These are phyloP conservation scores for Neopestalotiopsis rosae DNA, from an alignment of 2,329 filamentous ascomycete genomes.

Conservation along the genomic window DNA sequence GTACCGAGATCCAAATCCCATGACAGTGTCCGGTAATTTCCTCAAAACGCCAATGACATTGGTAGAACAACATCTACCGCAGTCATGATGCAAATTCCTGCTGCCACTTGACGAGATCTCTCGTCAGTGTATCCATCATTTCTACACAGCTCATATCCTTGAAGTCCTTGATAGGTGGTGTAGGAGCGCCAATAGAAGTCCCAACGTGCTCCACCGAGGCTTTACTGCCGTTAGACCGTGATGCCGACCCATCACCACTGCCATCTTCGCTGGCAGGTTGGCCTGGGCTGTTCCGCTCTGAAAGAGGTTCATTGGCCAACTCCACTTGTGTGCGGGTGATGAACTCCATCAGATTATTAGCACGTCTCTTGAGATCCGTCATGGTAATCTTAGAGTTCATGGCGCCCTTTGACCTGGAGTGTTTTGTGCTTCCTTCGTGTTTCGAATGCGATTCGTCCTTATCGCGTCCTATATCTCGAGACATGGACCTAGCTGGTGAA, in stretches of 20 bases:
- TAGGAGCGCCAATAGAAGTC: slow-evolving; percentile 32
- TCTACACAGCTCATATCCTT: slow-evolving; percentile 78
- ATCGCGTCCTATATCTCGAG: slow-evolving; percentile 53
- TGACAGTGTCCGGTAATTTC: neutral
- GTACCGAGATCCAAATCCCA: slow-evolving; percentile 18
- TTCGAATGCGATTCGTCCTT: slow-evolving; percentile 49
- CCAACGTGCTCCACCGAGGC: slow-evolving; percentile 24
- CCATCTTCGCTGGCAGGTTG: slow-evolving; percentile 45
- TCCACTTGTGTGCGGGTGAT: slow-evolving; percentile 90
- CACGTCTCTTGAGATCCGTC: slow-evolving; percentile 86
- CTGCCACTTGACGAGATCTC: slow-evolving; percentile 85
- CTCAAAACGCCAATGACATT: slow-evolving; percentile 6
- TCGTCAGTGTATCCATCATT: slow-evolving; percentile 88
- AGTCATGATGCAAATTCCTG: slow-evolving; percentile 60
- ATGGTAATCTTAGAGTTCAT: slow-evolving; percentile 76
- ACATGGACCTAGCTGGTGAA: slow-evolving; percentile 60
- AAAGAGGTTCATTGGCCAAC: slow-evolving; percentile 69
- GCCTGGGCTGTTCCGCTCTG: slow-evolving; percentile 46
- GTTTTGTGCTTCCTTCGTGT: slow-evolving; percentile 50
- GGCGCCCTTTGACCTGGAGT: slow-evolving; percentile 57
- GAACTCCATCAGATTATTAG: slow-evolving; percentile 85
- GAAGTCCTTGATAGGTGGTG: slow-evolving; percentile 59
- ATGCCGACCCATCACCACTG: slow-evolving; percentile 36
- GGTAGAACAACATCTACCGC: neutral
- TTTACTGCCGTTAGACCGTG: slow-evolving; percentile 42